These are phyloP conservation scores for Penicillium thymicola DNA, from an alignment of 2,329 filamentous ascomycete genomes.

Conservation along the genomic window DNA sequence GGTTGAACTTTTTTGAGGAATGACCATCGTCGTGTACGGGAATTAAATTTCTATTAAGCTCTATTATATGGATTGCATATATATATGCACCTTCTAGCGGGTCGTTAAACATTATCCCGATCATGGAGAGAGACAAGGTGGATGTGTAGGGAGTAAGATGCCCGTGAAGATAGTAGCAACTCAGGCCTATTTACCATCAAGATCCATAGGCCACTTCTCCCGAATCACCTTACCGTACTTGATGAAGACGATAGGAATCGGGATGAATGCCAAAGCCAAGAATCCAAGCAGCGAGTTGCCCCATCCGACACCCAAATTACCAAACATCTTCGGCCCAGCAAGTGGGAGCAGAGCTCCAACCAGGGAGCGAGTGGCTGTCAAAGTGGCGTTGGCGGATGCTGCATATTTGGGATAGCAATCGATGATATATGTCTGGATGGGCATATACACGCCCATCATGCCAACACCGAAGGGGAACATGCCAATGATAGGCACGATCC, in stretches of 20 bases:
- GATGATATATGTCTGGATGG: slow-evolving; percentile 61
- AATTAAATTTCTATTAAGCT: background rate
- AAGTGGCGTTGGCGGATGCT: slow-evolving; percentile 51
- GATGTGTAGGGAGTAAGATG: background rate
- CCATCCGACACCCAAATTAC: slow-evolving; percentile 16
- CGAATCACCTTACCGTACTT: slow-evolving; percentile 12
- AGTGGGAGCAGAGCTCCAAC: slow-evolving; percentile 21
- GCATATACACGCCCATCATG: slow-evolving; percentile 50
- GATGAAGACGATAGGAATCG: slow-evolving; percentile 12
- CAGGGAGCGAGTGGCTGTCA: slow-evolving; percentile 54
- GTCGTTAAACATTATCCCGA: background rate
- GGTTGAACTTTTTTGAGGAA: slow-evolving; percentile 5
- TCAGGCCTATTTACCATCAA: slow-evolving; percentile 4
- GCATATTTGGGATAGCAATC: slow-evolving; percentile 51
- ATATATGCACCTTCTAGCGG: background rate
- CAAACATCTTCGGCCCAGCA: slow-evolving; percentile 17
- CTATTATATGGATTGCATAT: background rate
- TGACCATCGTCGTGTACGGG: background rate
- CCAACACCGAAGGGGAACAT: slow-evolving; percentile 54
- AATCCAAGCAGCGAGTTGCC: slow-evolving; percentile 22
- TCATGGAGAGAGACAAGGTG: background rate
- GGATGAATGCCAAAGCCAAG: slow-evolving; percentile 17
- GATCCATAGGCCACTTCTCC: slow-evolving; percentile 13
- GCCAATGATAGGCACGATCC: slow-evolving; percentile 59
- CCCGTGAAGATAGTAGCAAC: background rate